Conservation (phyloP, 1,139 yeast species). For the Saccharomyces hybrid region DNA sequence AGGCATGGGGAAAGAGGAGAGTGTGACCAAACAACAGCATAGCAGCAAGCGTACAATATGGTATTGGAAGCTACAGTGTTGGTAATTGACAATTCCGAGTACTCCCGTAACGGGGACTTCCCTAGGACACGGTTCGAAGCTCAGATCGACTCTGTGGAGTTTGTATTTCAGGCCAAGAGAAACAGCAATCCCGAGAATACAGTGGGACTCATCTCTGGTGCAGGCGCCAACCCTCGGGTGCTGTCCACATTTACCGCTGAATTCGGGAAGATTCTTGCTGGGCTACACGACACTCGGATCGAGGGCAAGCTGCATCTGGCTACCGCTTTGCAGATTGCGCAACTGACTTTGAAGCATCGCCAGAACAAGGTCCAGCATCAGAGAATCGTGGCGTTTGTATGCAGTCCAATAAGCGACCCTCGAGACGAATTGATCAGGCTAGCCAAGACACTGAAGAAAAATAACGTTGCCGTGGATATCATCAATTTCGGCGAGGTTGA, state of each 20-base stretch:
- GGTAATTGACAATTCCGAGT: slow-evolving; percentile 92
- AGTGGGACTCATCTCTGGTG: slow-evolving; percentile 83
- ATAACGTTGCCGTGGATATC: slow-evolving; percentile 82
- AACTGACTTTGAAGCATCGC: slow-evolving; percentile 90
- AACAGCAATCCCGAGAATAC: slow-evolving; percentile 90
- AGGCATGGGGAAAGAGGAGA: background rate
- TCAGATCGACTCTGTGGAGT: slow-evolving; percentile 86
- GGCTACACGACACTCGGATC: slow-evolving; percentile 75
- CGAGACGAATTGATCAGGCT: slow-evolving; percentile 64
- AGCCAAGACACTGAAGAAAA: slow-evolving; percentile 91
- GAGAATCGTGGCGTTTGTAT: slow-evolving; percentile 83
- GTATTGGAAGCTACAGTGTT: slow-evolving; percentile 95
- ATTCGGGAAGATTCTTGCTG: slow-evolving; percentile 81
- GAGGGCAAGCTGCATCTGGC: slow-evolving; percentile 63
- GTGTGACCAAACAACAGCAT: too few species aligned
- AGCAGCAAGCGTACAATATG: too few species aligned
- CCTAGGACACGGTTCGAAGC: slow-evolving; percentile 87
- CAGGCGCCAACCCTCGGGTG: slow-evolving; percentile 80
- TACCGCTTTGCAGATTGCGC: slow-evolving; percentile 94
- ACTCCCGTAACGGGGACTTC: slow-evolving; percentile 91
- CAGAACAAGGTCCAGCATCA: slow-evolving; percentile 90
- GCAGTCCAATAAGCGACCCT: slow-evolving; percentile 64
- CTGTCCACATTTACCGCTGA: slow-evolving; percentile 83
- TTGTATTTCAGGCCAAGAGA: slow-evolving; percentile 78
- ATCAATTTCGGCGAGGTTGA: slow-evolving; percentile 89